Evolutionary conservation across 768 basidiomycete genomes (phyloP).

Genomic region (Rhizopogon roseolus): DNA sequence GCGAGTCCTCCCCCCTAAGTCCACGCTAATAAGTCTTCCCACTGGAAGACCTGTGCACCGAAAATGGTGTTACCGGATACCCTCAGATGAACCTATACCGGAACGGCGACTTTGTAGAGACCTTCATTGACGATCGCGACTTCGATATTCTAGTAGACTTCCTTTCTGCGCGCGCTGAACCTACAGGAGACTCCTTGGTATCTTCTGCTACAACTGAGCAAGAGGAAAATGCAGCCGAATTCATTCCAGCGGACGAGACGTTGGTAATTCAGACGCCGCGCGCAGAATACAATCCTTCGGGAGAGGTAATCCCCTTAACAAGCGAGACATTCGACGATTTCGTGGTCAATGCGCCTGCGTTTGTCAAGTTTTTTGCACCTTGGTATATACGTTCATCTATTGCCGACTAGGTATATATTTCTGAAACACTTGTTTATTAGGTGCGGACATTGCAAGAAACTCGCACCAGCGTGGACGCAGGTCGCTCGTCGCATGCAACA

Average conservation of each 20-base stretch:
- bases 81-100: constrained; percentile 73
- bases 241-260: constrained; percentile 3
- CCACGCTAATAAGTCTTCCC: neutral
- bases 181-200: constrained; percentile 10
- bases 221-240: neutral
- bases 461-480: constrained; percentile 77
- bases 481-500: constrained; percentile 68
- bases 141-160: constrained; percentile 52
- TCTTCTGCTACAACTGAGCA: constrained; percentile 3
- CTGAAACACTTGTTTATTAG: constrained; percentile 19
- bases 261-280: constrained; percentile 13
- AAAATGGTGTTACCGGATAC: constrained; percentile 66
- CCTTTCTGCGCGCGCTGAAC: constrained; percentile 40
- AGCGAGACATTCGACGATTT: constrained; percentile 34
- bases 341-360: constrained; percentile 43
- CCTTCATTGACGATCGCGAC: constrained; percentile 51
- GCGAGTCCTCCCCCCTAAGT: neutral
- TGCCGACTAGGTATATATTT: no score
- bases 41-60: constrained; percentile 67
- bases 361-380: constrained; percentile 87
- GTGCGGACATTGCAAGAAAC: constrained; percentile 96
- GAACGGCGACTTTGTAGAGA: constrained; percentile 56
- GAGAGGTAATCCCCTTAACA: constrained; percentile 18
- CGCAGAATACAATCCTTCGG: constrained; percentile 17
- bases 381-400: constrained; percentile 44